These are phyloP conservation scores for Pisolithus thermaeus DNA, from an alignment of 1,284 basidiomycete genomes.

Conservation along the genomic window DNA sequence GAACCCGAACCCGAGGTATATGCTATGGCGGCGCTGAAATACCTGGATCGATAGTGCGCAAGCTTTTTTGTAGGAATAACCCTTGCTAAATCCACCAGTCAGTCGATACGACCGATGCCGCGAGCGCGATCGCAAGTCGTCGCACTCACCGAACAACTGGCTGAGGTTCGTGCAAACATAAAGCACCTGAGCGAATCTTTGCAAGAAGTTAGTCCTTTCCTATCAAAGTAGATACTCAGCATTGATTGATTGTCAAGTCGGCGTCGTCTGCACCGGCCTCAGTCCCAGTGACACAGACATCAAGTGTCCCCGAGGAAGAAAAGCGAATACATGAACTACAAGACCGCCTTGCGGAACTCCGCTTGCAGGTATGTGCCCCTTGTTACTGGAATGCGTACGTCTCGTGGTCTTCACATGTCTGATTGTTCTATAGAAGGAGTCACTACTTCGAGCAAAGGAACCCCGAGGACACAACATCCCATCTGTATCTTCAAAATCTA, in stretches of 20 bases:
- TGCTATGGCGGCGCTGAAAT: constrained; percentile 66
- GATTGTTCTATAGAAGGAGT: constrained; percentile 37
- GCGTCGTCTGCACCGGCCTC: constrained; percentile 28
- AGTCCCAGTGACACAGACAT: constrained; percentile 36
- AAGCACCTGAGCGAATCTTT: constrained; percentile 40
- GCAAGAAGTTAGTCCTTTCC: constrained; percentile 43
- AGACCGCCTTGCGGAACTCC: constrained; percentile 45
- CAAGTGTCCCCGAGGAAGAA: constrained; percentile 51
- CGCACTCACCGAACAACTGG: constrained; percentile 49
- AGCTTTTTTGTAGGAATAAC: too few relatives aligned
- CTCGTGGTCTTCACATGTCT: constrained; percentile 1
- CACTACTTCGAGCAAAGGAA: constrained; percentile 30
- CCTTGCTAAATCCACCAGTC: constrained; percentile 30
- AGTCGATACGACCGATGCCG: constrained; percentile 66
- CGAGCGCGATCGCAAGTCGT: constrained; percentile 54
- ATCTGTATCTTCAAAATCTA: constrained; percentile 4
- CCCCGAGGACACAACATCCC: constrained; percentile 9
- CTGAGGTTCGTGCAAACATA: constrained; percentile 48
- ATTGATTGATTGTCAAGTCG: constrained; percentile 12
- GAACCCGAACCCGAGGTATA: constrained; percentile 67
- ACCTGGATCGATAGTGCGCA: constrained; percentile 66
- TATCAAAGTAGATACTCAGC: not conserved
- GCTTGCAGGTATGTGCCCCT: constrained; percentile 36
- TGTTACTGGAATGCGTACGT: constrained; percentile 7
- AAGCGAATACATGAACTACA: constrained; percentile 49